phyloP scores from a whole-genome alignment of 495 filamentous ascomycete species.

The Letharia columbiana region DNA sequence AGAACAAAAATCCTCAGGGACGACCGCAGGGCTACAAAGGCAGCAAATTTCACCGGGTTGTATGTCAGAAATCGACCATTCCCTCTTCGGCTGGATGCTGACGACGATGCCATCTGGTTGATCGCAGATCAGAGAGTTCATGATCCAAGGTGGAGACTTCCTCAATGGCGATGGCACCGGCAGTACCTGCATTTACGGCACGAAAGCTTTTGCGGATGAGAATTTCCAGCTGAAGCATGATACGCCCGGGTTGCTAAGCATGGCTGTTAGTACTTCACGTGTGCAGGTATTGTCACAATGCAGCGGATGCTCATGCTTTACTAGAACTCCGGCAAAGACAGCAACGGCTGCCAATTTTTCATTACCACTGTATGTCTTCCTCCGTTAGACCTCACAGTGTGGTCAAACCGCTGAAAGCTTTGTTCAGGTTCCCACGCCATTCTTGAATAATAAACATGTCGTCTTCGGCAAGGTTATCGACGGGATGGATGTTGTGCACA shows the following conservation, averaged over 20 bases:
- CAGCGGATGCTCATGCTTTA: neutral
- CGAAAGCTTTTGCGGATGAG: conserved; percentile 79
- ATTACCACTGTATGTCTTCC: conserved; percentile 60
- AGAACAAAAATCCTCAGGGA: conserved; percentile 73
- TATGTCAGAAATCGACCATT: conserved; percentile 38
- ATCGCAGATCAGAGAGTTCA: conserved; percentile 86
- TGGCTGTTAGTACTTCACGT: conserved; percentile 62
- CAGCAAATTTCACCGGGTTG: conserved; percentile 88
- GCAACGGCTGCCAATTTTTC: conserved; percentile 96
- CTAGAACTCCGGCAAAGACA: conserved; percentile 85
- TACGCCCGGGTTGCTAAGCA: conserved; percentile 69
- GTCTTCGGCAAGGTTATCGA: conserved; percentile 89
- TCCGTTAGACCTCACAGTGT: neutral
- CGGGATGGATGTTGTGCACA: conserved; percentile 79
- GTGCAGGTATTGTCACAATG: neutral
- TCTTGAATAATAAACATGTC: conserved; percentile 90
- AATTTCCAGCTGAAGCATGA: conserved; percentile 79
- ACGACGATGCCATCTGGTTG: neutral
- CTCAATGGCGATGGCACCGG: conserved; percentile 89
- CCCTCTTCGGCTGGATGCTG: neutral
- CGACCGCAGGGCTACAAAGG: conserved; percentile 88
- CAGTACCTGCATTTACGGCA: conserved; percentile 77
- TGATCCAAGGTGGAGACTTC: conserved; percentile 97
- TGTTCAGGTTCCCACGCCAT: conserved; percentile 54
- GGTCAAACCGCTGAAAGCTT: neutral